phyloP scores from a whole-genome alignment of 1,139 yeast genomes.

The Candida tropicalis region DNA sequence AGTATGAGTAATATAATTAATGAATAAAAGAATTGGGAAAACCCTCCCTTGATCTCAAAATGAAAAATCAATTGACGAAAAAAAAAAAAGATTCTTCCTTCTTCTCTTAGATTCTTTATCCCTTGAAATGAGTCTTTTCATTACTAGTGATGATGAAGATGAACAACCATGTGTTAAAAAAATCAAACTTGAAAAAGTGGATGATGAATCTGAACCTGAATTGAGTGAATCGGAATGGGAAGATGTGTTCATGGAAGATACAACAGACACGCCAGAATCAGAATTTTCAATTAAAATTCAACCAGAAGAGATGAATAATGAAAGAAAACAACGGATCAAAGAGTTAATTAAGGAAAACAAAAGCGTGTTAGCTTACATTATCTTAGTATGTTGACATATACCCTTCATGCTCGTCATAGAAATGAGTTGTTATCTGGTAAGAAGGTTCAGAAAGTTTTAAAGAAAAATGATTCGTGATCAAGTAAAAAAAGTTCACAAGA shows the following conservation, averaged over 20 bases:
- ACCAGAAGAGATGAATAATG: constrained; percentile 4
- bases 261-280: constrained; percentile 5
- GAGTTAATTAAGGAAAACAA: constrained; percentile 15
- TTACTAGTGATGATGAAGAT: constrained; percentile 14
- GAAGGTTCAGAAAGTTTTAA: constrained; percentile 26
- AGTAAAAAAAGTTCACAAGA: constrained; percentile 22
- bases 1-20: constrained; percentile 36
- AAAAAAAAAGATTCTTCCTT: neutral
- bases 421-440: constrained; percentile 26
- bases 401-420: constrained; percentile 27
- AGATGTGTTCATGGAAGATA: constrained; percentile 18
- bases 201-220: constrained; percentile 13
- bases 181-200: constrained; percentile 8
- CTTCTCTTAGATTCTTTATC: neutral
- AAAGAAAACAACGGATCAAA: constrained; percentile 13
- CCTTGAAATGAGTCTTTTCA: constrained; percentile 7
- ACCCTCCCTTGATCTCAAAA: no score
- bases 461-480: constrained; percentile 30
- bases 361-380: constrained; percentile 23
- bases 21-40: constrained; percentile 11
- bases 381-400: constrained; percentile 30
- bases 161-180: constrained; percentile 12
- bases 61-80: constrained; percentile 4
- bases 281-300: constrained; percentile 16
- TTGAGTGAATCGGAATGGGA: constrained; percentile 24